These are phyloP conservation scores for Vitis hybrid DNA, from an alignment of 177 flowering plant species.

Conservation along the genomic window DNA sequence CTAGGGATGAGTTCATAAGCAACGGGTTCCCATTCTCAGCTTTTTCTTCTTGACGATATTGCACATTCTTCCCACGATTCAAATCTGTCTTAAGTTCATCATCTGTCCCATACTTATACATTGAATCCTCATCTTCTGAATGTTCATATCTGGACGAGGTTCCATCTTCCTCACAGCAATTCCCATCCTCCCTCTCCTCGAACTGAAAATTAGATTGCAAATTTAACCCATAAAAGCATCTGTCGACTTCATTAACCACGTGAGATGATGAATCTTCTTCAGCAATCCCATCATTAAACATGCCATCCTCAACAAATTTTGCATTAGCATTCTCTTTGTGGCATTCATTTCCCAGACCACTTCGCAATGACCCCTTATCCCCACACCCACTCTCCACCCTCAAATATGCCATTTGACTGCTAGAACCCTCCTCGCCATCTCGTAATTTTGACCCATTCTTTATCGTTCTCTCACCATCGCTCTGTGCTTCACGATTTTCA, in stretches of 20 bases:
- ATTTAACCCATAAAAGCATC: conserved; percentile 5
- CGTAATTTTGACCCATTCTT: conserved; percentile 3
- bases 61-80: conserved; percentile 16
- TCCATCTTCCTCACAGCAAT: conserved; percentile 32
- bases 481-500: conserved; percentile 12
- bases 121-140: conserved; percentile 73
- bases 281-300: neutral
- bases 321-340: neutral
- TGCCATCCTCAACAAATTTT: conserved; percentile 1
- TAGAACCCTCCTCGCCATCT: conserved; percentile 6
- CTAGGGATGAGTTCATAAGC: conserved; percentile 61
- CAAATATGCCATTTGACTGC: no score
- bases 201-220: no score
- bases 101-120: conserved; percentile 53
- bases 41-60: conserved; percentile 17
- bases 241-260: conserved; percentile 2
- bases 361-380: conserved; percentile 1
- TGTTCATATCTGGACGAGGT: conserved; percentile 38
- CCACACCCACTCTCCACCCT: neutral
- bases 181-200: no score
- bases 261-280: conserved; percentile 10
- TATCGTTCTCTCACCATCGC: neutral
- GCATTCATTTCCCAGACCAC: neutral
- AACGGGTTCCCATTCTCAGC: conserved; percentile 41
- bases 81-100: conserved; percentile 37